Evolutionary conservation across 2,329 filamentous ascomycete species (phyloP), one percentile per base, ranked within the genome.

Genomic region (Endoconidiophora laricicola): DNA sequence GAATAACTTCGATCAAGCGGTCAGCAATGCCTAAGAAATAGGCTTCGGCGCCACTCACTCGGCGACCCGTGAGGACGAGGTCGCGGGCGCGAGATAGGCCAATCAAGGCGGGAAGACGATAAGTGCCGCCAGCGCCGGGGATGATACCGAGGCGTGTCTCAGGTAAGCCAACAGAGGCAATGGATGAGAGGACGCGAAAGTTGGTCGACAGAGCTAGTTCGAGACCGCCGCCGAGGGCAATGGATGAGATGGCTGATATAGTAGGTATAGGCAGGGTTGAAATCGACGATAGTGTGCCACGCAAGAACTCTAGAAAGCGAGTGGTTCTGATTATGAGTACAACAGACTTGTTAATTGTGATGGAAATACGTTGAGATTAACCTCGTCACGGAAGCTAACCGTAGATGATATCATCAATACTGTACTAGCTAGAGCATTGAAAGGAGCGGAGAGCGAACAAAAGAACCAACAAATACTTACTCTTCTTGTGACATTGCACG

Each of bases 81-180:
- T 98, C 90, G 46, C 88, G 74, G n/a, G 91, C 91, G 50, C 87
- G 79, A 23, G 74, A 71, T 22, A 83, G 67, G 4, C 91, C 91
- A 56, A 98, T 81, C 18, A 98, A 66, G 6, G 73, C 75, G 1
- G 87, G 86, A 0, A 98, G 78, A 7, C 91, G 81, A 64, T 86
- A 86, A 1, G 90, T 96, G 54, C 90, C 91, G 41, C 91, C 91
- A 2, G 90, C 91, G 53, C 91, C 91, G 2, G 91, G 91, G 56
- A 98, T 83, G 62, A 98, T 98, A 50, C 83, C 91, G 2, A 98
- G 74, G 2, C 88, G 75, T 1, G 91, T 96, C 64, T 98, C 91
- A 1, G 91, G 91, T 4, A 96, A 76, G 0, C 79, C 88, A 49
- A 98, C 78, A 22, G 72, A 69, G 14, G 86, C 83, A 33, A 80